Base-by-base conservation (phyloP, 176 grass and related monocot genomes). In the Thinopyrum elongatum region DNA sequence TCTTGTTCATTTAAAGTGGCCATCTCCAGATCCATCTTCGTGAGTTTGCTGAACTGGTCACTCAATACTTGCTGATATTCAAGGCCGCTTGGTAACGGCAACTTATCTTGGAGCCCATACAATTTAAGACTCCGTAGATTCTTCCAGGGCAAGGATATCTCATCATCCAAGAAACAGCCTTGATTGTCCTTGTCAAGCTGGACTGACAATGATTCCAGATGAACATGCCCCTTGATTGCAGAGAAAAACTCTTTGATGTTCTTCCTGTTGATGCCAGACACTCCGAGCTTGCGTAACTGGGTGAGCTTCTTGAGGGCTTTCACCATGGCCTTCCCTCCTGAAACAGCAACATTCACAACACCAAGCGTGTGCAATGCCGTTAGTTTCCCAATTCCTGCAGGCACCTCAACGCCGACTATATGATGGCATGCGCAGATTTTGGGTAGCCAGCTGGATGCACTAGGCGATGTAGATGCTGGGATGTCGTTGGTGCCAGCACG, bases 301-400 rank as follows among this genome's bases (percentile, higher is more conserved):
- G 74, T 86, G 17, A 86, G 84, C 6, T 77, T 27, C 39, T 21
- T 67, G 21, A 85, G 22, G 44, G 67, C 74, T 19, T 78, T 51
- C 8, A 19, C 39, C 28, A 19, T 3, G 44, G 2, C 44, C 44
- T 46, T 46, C 12, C 12, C 12, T 3, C 44, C 44, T 13, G 44
- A 46, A 46, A 12, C 44, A 46, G 44, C 44, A 1, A 46, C 12
- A 46, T 46, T 46, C 2, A 46, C 44, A 46, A 46, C 44, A 46
- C 44, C 44, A 46, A 46, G 44, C 44, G 44, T 13, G 44, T 46
- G 44, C 44, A 46, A 14, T 14, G 44, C 44, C 3, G 44, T 46
- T 14, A 46, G 44, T 46, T 46, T 46, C 44, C 12, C 44, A 14
- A 46, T 46, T 1, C 3, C 44, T 0, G 12, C 1, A 0, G 44